Base-by-base conservation (phyloP, 768 basidiomycete genomes). In the Baorangia bicolor region DNA sequence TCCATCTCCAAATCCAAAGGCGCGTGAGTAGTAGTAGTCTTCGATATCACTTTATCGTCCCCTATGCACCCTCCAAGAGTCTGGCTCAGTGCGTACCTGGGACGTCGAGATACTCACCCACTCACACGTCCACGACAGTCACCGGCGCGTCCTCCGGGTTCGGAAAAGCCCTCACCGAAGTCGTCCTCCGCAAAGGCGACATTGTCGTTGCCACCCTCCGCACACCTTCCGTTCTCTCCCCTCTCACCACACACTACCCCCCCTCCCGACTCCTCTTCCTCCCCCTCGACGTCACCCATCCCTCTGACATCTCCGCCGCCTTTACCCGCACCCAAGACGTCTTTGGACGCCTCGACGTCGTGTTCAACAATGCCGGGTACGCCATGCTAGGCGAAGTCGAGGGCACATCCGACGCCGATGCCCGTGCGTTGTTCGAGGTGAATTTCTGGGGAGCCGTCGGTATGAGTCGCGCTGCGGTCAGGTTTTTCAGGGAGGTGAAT, bases 281-380 rank as follows among this genome's bases (percentile, higher is more conserved):
- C 56, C 63, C 67, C 46, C 63, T 79, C 40, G 77, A 80, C 55
- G 77, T 80, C 30, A 69, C 70, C 10, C 59, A 53, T 4, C 58
- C 49, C 3, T 46, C 58, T 5, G 69, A 77, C 0, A 71, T 79
- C 46, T 39, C 43, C 9, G 57, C 59, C 2, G 77, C 73, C 0
- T 79, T 81, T 51, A 46, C 56, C 0, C 51, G 55, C 9, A 68
- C 72, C 0, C 64, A 67, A 35, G 62, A 66, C 12, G 56, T 57
- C 7, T 78, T 78, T 61, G 74, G 75, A 3, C 57, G 73, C 14
- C 63, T 78, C 27, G 78, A 79, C 53, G 74, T 78, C 45, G 77
- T 79, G 5, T 73, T 74, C 64, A 77, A 73, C 64, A 81, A 80
- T 58, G 77, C 78, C 52, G 67, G 59, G 35, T 67, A 62, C 27